Evolutionary conservation across 2,329 filamentous ascomycete genomes (phyloP).

Genomic region (Nothophoma quercina): DNA sequence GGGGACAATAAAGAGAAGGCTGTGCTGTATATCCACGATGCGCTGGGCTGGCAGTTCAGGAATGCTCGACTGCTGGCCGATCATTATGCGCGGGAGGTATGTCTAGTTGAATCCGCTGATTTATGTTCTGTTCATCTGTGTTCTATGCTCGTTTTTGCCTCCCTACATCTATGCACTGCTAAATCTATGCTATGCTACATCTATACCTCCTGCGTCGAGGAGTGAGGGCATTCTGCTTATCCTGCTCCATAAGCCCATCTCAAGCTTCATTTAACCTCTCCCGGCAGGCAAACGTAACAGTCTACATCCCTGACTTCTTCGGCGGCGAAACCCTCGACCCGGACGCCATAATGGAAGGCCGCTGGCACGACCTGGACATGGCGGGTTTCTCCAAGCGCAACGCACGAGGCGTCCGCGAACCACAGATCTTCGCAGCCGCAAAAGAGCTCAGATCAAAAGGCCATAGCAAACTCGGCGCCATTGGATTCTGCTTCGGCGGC

Average conservation of each 20-base stretch:
- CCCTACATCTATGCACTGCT: no score
- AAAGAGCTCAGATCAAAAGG: slow-evolving; percentile 27
- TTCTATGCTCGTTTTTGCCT: no score
- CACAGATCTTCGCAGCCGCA: slow-evolving; percentile 43
- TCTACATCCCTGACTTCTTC: slow-evolving; percentile 54
- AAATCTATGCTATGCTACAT: no score
- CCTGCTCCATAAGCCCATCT: no score
- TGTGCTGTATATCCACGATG: slow-evolving; percentile 48
- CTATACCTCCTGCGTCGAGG: no score
- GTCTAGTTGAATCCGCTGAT: no score
- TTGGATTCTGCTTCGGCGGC: slow-evolving; percentile 58
- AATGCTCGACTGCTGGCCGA: slow-evolving; percentile 56
- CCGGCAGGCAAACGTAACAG: slow-evolving; percentile 48
- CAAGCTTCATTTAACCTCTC: not conserved
- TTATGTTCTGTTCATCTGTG: no score
- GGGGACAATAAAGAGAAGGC: slow-evolving; percentile 49
- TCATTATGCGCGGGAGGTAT: slow-evolving; percentile 48
- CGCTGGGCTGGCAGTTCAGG: slow-evolving; percentile 55
- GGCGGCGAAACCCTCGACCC: slow-evolving; percentile 24
- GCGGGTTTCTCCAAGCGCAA: slow-evolving; percentile 46
- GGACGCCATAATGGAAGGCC: slow-evolving; percentile 7
- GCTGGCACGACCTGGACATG: slow-evolving; percentile 45
- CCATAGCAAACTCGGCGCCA: slow-evolving; percentile 47
- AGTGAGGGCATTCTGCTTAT: no score
- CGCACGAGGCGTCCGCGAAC: slow-evolving; percentile 44